phyloP scores from a whole-genome alignment of 208 protist species.

The Angomonas deanei region DNA sequence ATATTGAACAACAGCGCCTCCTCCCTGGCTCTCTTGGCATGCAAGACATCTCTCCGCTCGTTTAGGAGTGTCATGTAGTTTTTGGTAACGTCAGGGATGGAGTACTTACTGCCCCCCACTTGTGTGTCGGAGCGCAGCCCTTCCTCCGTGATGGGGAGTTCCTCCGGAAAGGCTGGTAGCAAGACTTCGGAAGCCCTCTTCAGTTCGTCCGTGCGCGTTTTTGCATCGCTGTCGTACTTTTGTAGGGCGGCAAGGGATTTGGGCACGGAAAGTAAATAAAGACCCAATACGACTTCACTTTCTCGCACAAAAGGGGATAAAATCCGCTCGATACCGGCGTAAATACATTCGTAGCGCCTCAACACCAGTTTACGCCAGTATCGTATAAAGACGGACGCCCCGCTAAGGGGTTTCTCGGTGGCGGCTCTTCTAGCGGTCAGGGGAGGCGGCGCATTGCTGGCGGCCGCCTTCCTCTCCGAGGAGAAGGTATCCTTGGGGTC shows the following conservation, averaged over 20 bases:
- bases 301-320: conserved; percentile 55
- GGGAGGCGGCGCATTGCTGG: background rate
- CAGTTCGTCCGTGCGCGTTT: background rate
- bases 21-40: conserved; percentile 12
- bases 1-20: conserved; percentile 8
- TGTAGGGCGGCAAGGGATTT: conserved; percentile 20
- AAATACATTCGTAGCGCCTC: conserved; percentile 32
- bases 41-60: conserved; percentile 14
- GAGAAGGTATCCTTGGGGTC: background rate
- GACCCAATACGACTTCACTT: conserved; percentile 58
- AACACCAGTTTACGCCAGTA: conserved; percentile 56
- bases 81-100: conserved; percentile 13
- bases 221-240: conserved; percentile 18
- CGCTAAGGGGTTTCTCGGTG: conserved; percentile 11
- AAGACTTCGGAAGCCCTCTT: background rate
- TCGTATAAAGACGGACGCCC: conserved; percentile 38
- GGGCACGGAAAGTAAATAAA: conserved; percentile 56
- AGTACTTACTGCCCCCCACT: background rate
- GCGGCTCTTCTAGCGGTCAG: conserved; percentile 9
- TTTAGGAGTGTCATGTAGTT: conserved; percentile 21
- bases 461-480: background rate
- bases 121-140: background rate
- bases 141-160: background rate
- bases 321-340: conserved; percentile 35
- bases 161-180: background rate